Conservation (phyloP, 2,329 filamentous ascomycete genomes). For the Leptographium radiaticola region DNA sequence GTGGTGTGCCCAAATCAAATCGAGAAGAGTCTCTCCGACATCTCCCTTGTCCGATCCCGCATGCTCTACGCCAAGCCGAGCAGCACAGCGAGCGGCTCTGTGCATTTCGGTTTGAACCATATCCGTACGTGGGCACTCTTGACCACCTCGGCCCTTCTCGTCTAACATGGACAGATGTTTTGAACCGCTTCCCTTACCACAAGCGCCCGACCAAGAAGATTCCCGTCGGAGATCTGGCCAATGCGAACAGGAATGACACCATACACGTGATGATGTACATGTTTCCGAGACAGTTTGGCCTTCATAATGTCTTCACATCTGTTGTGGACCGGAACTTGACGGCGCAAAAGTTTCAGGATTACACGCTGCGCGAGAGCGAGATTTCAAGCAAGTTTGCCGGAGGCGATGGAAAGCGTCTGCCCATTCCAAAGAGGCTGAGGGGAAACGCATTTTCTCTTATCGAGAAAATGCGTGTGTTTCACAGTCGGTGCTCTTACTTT, state of each 20-base stretch:
- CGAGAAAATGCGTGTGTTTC: conserved; percentile 53
- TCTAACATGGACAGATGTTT: conserved; percentile 45
- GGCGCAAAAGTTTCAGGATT: conserved; percentile 66
- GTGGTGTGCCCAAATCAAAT: neutral
- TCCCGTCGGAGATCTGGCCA: neutral
- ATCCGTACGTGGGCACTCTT: conserved; percentile 48
- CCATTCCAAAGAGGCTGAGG: conserved; percentile 55
- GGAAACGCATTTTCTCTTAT: conserved; percentile 48
- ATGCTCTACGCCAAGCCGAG: conserved; percentile 75
- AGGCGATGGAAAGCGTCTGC: conserved; percentile 12
- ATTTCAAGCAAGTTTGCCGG: conserved; percentile 35
- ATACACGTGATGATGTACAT: conserved; percentile 78
- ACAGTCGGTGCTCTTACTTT: conserved; percentile 66
- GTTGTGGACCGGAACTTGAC: conserved; percentile 51
- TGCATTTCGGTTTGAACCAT: conserved; percentile 65
- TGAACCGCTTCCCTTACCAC: conserved; percentile 53
- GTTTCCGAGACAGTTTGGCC: conserved; percentile 77
- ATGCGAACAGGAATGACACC: conserved; percentile 36
- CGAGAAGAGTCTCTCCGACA: conserved; percentile 36
- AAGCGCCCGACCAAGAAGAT: conserved; percentile 20
- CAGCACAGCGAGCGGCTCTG: conserved; percentile 51
- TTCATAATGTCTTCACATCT: conserved; percentile 87
- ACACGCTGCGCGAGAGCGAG: conserved; percentile 74
- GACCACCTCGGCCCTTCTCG: too few relatives aligned
- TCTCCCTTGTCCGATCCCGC: conserved; percentile 65